Evolutionary conservation across 805 yeast species (phyloP).

Genomic region (Kluyveromyces siamensis): DNA sequence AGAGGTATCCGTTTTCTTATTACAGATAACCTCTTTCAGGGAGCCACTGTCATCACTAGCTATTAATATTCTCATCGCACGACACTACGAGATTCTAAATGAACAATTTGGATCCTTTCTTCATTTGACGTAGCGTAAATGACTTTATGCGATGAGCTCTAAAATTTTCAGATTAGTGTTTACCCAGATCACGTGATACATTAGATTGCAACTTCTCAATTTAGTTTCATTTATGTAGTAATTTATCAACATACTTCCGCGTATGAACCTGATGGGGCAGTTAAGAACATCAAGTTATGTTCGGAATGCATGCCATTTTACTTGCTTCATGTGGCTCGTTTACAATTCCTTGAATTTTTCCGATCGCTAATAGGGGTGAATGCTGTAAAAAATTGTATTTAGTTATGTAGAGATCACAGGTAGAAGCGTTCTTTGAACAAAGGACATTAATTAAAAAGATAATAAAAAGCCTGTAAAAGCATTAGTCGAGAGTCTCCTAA

Average conservation of each 20-base stretch:
- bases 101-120: not conserved
- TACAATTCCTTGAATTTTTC: too few species aligned
- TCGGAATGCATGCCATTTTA: too few species aligned
- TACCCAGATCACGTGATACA: not conserved
- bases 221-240: not conserved
- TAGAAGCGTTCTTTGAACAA: too few species aligned
- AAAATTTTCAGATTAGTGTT: slow-evolving; percentile 8
- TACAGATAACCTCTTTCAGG: slow-evolving; percentile 54
- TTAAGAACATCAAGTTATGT: too few species aligned
- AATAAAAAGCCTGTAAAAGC: not conserved
- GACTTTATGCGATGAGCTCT: slow-evolving; percentile 6
- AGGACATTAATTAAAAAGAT: too few species aligned
- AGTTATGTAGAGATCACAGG: too few species aligned
- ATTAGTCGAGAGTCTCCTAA: slow-evolving; percentile 23
- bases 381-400: too few species aligned
- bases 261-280: too few species aligned
- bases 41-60: slow-evolving; percentile 63
- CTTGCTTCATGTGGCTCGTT: too few species aligned
- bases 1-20: slow-evolving; percentile 73
- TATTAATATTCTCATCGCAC: slow-evolving; percentile 48
- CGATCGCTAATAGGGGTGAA: too few species aligned
- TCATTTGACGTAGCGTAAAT: not conserved
- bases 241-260: too few species aligned
- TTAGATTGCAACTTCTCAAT: slow-evolving; percentile 3
- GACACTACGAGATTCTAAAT: too few species aligned